Conservation (phyloP, 2,329 filamentous ascomycete species). For the Sclerotinia nivalis region DNA sequence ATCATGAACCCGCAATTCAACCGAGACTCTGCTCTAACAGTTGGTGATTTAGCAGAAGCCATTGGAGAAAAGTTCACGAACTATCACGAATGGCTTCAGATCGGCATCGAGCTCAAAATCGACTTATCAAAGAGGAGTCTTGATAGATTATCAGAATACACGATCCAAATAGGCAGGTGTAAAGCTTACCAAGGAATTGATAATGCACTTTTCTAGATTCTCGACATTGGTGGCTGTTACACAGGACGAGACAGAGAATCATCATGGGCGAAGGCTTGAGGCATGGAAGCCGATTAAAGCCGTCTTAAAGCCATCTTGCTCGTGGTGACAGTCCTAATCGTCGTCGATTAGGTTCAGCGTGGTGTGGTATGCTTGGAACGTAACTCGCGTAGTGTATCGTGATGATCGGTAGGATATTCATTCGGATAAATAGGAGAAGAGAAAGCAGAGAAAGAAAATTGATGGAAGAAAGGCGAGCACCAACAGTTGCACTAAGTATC, state of each 20-base stretch:
- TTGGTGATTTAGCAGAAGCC: neutral
- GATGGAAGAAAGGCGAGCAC: neutral
- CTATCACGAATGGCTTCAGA: neutral
- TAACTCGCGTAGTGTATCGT: no score
- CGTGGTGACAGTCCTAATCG: neutral
- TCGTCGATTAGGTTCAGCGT: neutral
- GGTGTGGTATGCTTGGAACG: no score
- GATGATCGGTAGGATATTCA: no score
- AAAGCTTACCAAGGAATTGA: neutral
- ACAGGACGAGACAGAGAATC: neutral
- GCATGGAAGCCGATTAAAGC: neutral
- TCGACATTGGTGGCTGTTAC: neutral
- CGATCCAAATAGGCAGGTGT: conserved; percentile 9
- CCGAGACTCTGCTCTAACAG: neutral
- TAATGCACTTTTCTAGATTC: neutral
- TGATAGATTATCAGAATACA: neutral
- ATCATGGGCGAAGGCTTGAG: neutral
- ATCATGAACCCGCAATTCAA: neutral
- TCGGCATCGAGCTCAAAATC: neutral
- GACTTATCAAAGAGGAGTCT: neutral
- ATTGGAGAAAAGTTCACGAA: neutral
- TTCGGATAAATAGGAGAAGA: neutral
- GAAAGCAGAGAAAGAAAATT: neutral
- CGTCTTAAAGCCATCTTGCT: neutral
- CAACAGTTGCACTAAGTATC: neutral